Conservation (phyloP, 306 rosid genomes). For the Rosa chinensis region DNA sequence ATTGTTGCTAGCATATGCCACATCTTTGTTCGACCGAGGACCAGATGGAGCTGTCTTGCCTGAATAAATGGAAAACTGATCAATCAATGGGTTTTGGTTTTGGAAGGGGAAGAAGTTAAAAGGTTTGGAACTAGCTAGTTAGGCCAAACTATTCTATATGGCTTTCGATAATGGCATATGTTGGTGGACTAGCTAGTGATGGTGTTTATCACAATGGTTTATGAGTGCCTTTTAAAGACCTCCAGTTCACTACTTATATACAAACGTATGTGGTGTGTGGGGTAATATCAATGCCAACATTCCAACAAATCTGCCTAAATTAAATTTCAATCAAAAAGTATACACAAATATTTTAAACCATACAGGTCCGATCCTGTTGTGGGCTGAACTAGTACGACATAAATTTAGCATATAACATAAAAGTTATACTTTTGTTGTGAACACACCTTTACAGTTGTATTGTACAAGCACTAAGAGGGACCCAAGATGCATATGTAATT, state of each 20-base stretch:
- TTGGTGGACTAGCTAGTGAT: constrained; percentile 52
- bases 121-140: constrained; percentile 16
- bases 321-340: neutral
- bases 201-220: constrained; percentile 61
- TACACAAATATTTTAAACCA: neutral
- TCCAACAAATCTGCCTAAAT: constrained; percentile 55
- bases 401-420: constrained; percentile 19
- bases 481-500: too few relatives aligned
- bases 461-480: constrained; percentile 28
- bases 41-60: neutral
- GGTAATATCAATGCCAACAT: constrained; percentile 38
- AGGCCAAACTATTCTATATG: constrained; percentile 20
- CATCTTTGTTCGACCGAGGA: constrained; percentile 23
- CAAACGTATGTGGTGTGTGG: constrained; percentile 39
- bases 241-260: constrained; percentile 24
- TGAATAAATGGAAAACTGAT: neutral
- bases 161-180: constrained; percentile 45
- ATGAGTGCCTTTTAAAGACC: constrained; percentile 47
- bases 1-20: constrained; percentile 40
- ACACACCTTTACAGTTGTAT: constrained; percentile 38
- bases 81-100: neutral
- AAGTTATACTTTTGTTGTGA: constrained; percentile 6
- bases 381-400: neutral
- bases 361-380: neutral
- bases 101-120: constrained; percentile 4